These are phyloP conservation scores for Mycena citricolor DNA, from an alignment of 1,284 basidiomycete species.

Conservation along the genomic window DNA sequence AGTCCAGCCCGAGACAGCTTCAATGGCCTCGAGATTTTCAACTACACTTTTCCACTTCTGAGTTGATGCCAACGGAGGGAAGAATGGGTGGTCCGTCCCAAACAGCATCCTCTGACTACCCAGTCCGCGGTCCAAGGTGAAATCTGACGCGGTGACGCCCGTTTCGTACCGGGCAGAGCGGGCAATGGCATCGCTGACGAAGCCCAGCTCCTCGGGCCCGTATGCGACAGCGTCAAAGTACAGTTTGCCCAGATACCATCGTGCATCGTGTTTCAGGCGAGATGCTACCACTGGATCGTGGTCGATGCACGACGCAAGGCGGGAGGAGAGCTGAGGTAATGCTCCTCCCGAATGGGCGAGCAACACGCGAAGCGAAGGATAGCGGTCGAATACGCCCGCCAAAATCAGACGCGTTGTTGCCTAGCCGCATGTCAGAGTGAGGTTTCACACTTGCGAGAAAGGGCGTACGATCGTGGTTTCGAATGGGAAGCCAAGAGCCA, in stretches of 20 bases:
- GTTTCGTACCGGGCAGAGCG: slow-evolving; percentile 55
- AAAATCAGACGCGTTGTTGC: slow-evolving; percentile 80
- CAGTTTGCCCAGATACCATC: slow-evolving; percentile 77
- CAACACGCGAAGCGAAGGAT: slow-evolving; percentile 70
- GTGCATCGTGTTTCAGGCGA: slow-evolving; percentile 77
- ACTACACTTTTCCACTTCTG: slow-evolving; percentile 82
- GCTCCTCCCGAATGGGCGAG: slow-evolving; percentile 86
- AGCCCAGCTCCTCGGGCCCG: slow-evolving; percentile 78
- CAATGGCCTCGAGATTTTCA: slow-evolving; percentile 80
- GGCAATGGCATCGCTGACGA: slow-evolving; percentile 68
- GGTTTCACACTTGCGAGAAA: too few relatives aligned
- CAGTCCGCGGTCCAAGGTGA: slow-evolving; percentile 31
- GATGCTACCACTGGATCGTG: slow-evolving; percentile 79
- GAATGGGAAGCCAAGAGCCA: slow-evolving; percentile 85
- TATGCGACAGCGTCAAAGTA: slow-evolving; percentile 85
- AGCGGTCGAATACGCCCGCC: slow-evolving; percentile 75
- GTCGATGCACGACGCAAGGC: slow-evolving; percentile 78
- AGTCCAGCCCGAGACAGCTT: slow-evolving; percentile 61
- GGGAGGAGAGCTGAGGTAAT: slow-evolving; percentile 76
- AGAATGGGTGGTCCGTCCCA: slow-evolving; percentile 89
- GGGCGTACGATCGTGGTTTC: slow-evolving; percentile 82
- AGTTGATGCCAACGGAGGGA: slow-evolving; percentile 69
- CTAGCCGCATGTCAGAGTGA: slow-evolving; percentile 46
- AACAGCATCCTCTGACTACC: slow-evolving; percentile 71
- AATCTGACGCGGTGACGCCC: slow-evolving; percentile 28